Conservation (phyloP, 345 rosid species). For the Arabidopsis suecica region DNA sequence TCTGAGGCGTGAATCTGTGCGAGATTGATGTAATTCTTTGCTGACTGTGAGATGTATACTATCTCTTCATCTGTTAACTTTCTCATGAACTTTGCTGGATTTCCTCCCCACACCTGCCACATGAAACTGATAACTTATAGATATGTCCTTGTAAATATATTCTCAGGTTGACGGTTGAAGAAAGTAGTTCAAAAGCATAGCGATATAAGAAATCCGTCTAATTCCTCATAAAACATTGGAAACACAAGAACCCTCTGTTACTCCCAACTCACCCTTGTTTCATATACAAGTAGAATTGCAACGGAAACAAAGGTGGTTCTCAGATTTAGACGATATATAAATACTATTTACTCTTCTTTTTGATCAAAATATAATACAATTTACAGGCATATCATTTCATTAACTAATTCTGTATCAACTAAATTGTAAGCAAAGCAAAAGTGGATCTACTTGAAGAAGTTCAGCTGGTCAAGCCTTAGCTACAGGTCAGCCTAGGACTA, state of each 20-base stretch:
- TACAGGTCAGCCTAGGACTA: neutral
- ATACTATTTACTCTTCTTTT: too few relatives aligned
- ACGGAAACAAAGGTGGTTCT: neutral
- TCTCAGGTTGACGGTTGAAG: neutral
- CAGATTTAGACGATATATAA: conserved; percentile 3
- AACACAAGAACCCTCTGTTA: conserved; percentile 1
- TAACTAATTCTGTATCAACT: neutral
- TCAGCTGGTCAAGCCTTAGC: conserved; percentile 1
- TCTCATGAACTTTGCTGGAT: conserved; percentile 84
- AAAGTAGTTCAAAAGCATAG: neutral
- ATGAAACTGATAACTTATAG: conserved; percentile 18
- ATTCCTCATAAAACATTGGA: neutral
- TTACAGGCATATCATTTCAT: neutral
- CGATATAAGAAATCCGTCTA: neutral
- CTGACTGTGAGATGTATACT: conserved; percentile 74
- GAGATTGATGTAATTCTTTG: conserved; percentile 72
- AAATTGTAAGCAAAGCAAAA: neutral
- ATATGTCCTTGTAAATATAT: neutral
- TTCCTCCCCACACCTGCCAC: conserved; percentile 93
- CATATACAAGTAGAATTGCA: neutral
- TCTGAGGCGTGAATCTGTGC: conserved; percentile 87
- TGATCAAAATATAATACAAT: neutral
- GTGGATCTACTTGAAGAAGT: neutral
- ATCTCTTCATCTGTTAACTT: conserved; percentile 88
- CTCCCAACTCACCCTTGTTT: neutral